Conservation (phyloP, 2,329 filamentous ascomycete genomes). For the Gnomoniopsis sp. region DNA sequence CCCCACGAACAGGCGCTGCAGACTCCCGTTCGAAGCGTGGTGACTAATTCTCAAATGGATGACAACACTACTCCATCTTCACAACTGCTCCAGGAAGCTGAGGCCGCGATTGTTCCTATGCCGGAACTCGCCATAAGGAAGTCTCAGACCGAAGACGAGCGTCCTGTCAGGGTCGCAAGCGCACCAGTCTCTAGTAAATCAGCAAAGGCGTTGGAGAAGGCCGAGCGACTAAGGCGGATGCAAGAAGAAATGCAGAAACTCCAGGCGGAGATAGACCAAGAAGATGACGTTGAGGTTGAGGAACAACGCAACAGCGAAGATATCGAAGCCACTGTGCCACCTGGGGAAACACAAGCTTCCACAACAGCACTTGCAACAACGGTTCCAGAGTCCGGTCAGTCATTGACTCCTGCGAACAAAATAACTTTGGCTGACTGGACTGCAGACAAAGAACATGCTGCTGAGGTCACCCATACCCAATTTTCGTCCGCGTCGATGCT, state of each 20-base stretch:
- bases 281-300: constrained; percentile 30
- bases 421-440: background rate
- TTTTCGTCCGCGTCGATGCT: background rate
- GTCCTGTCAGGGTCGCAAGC: constrained; percentile 34
- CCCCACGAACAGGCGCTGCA: constrained; percentile 28
- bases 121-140: constrained; percentile 3
- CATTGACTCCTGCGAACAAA: background rate
- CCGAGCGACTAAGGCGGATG: constrained; percentile 43
- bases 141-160: constrained; percentile 18
- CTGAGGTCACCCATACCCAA: background rate
- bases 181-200: constrained; percentile 36
- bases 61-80: constrained; percentile 21
- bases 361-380: background rate
- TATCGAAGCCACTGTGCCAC: constrained; percentile 29
- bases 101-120: constrained; percentile 25
- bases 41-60: constrained; percentile 21
- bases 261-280: constrained; percentile 42
- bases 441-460: constrained; percentile 24
- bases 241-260: constrained; percentile 46
- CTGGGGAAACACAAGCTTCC: constrained; percentile 24
- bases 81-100: constrained; percentile 23
- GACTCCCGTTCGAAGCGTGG: constrained; percentile 15
- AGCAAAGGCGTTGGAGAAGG: constrained; percentile 39
- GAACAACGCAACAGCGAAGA: constrained; percentile 21
- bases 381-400: background rate